A percentile compares a stretch with the other conserved stretches of the same genome.
Conservation (phyloP, 2,329 filamentous ascomycete species). For the Chaetomiaceae sp. region DNA sequence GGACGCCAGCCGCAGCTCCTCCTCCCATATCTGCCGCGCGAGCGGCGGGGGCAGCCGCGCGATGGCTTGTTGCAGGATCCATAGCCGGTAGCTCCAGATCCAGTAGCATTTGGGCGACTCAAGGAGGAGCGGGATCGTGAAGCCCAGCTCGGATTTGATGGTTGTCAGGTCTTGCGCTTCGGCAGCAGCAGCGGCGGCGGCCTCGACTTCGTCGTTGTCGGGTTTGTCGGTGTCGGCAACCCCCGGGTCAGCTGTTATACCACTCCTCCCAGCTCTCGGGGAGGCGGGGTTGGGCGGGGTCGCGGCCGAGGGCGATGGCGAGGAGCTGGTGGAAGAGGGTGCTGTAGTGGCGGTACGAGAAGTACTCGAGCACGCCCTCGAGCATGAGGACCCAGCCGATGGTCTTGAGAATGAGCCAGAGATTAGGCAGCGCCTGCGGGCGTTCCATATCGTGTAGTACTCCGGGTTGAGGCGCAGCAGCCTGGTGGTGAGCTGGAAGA, state of each 20-base stretch:
- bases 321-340: conserved; percentile 60
- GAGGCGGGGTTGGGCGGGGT: conserved; percentile 43
- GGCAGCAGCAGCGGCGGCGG: conserved; percentile 18
- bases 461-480: conserved; percentile 75
- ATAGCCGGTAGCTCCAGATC: conserved; percentile 96
- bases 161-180: conserved; percentile 40
- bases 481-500: conserved; percentile 65
- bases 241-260: conserved; percentile 45
- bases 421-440: conserved; percentile 67
- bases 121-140: conserved; percentile 77
- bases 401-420: conserved; percentile 53
- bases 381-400: conserved; percentile 47
- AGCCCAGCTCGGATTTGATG: conserved; percentile 69
- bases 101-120: conserved; percentile 97
- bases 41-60: conserved; percentile 50
- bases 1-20: conserved; percentile 73
- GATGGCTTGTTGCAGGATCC: conserved; percentile 72
- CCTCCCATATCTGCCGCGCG: conserved; percentile 69
- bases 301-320: conserved; percentile 47
- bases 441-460: conserved; percentile 90
- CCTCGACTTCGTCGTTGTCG: not conserved
- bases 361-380: conserved; percentile 51
- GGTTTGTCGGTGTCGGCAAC: not conserved
- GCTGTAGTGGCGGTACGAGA: conserved; percentile 51
- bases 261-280: conserved; percentile 49